These are phyloP conservation scores for Apiotrichum brassicae DNA, from an alignment of 1,284 basidiomycete species.

Conservation along the genomic window DNA sequence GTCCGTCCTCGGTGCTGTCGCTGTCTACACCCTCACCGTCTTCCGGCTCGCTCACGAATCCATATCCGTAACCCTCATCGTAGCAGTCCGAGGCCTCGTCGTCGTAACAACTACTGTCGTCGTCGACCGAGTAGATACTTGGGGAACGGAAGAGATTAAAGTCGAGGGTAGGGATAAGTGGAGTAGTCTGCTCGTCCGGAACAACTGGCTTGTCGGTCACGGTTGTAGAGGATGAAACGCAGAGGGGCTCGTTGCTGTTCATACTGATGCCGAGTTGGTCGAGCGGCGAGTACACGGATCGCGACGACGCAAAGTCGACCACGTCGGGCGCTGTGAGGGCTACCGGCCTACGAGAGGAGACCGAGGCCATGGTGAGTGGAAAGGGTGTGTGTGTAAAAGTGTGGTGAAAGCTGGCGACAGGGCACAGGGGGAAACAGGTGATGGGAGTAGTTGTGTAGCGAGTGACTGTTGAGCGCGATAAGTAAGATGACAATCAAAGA, in stretches of 20 bases:
- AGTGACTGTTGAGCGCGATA: too few species aligned
- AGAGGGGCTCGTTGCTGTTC: not conserved
- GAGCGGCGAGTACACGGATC: conserved; percentile 8
- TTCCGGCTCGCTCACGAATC: conserved; percentile 1
- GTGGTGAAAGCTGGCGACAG: not conserved
- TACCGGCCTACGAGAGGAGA: conserved; percentile 2
- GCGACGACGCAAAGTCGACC: conserved; percentile 3
- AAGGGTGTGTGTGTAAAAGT: not conserved
- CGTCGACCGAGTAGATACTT: conserved; percentile 36
- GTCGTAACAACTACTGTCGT: conserved; percentile 13
- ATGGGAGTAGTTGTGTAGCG: too few species aligned
- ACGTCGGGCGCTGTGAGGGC: not conserved
- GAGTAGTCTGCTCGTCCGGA: conserved; percentile 22
- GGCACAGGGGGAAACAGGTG: not conserved
- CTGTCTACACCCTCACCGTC: conserved; percentile 2
- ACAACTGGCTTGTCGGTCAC: conserved; percentile 29
- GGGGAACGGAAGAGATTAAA: conserved; percentile 39
- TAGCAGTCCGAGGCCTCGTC: not conserved
- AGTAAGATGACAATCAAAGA: too few species aligned
- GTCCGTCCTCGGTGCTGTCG: conserved; percentile 5
- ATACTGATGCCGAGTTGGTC: conserved; percentile 16
- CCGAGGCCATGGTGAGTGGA: conserved; percentile 6
- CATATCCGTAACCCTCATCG: not conserved
- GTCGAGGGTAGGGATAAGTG: conserved; percentile 34
- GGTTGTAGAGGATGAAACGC: not conserved